phyloP scores from a whole-genome alignment of 2,329 filamentous ascomycete genomes.

The Fusarium nematophilum region DNA sequence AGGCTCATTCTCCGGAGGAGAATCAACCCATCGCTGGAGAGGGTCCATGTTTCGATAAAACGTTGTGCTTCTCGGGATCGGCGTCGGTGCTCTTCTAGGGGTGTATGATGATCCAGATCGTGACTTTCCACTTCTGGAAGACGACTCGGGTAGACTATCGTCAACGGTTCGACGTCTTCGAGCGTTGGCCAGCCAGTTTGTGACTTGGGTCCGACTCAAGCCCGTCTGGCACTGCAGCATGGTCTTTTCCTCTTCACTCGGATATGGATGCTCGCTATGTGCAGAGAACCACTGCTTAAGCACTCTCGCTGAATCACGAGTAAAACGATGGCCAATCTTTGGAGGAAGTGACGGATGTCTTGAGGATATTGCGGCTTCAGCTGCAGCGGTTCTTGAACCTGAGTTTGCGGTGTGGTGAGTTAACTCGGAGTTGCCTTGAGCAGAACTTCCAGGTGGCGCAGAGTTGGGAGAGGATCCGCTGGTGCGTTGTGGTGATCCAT shows the following conservation, averaged over 20 bases:
- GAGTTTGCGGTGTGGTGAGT: not conserved
- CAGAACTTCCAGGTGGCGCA: no score
- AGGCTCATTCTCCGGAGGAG: conserved; percentile 49
- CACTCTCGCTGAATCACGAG: conserved; percentile 49
- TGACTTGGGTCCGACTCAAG: conserved; percentile 81
- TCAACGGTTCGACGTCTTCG: conserved; percentile 78
- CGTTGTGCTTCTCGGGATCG: conserved; percentile 49
- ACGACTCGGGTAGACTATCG: conserved; percentile 20
- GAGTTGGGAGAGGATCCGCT: no score
- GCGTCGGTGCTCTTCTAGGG: conserved; percentile 66
- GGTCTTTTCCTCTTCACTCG: conserved; percentile 83
- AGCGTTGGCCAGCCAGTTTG: conserved; percentile 90
- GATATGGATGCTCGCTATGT: conserved; percentile 82
- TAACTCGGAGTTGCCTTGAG: no score
- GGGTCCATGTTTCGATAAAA: conserved; percentile 35
- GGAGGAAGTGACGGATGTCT: conserved; percentile 7
- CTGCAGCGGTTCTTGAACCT: not conserved
- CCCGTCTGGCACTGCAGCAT: conserved; percentile 78
- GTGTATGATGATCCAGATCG: not conserved
- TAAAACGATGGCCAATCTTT: conserved; percentile 30
- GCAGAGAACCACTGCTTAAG: conserved; percentile 83
- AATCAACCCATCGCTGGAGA: conserved; percentile 48
- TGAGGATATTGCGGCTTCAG: not conserved
- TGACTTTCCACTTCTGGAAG: not conserved
- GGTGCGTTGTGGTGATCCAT: not conserved